Percentiles rank a stretch among this genome's conserved stretches.
Evolutionary conservation across 1,284 basidiomycete species (phyloP).

Genomic region (Vanrija sp.): DNA sequence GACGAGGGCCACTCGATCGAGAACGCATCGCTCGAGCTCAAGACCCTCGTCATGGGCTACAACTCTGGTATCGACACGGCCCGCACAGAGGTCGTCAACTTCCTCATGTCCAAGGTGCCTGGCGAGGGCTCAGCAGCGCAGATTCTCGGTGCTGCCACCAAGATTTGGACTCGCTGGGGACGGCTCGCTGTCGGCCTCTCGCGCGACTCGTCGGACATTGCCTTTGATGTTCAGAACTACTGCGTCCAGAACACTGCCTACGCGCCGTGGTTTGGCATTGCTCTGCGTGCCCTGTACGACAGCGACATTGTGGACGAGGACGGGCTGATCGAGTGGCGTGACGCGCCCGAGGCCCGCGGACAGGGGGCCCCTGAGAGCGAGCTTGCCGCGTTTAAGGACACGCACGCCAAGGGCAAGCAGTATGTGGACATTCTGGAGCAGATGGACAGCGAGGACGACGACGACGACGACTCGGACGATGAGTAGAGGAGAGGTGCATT

Average conservation of each 20-base stretch:
- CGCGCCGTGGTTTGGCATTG: slow-evolving; percentile 41
- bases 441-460: slow-evolving; percentile 45
- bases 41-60: slow-evolving; percentile 46
- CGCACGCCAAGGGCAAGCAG: slow-evolving; percentile 40
- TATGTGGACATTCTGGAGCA: slow-evolving; percentile 46
- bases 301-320: slow-evolving; percentile 46
- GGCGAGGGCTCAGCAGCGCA: slow-evolving; percentile 22
- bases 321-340: slow-evolving; percentile 48
- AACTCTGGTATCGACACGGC: slow-evolving; percentile 47
- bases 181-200: slow-evolving; percentile 29
- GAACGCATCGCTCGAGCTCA: slow-evolving; percentile 45
- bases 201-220: slow-evolving; percentile 32
- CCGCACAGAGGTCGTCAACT: slow-evolving; percentile 43
- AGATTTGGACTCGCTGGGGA: slow-evolving; percentile 43
- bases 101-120: slow-evolving; percentile 38
- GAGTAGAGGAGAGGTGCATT: slow-evolving; percentile 10
- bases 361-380: slow-evolving; percentile 37
- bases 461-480: slow-evolving; percentile 37
- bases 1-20: slow-evolving; percentile 46
- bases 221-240: slow-evolving; percentile 31
- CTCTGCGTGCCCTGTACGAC: slow-evolving; percentile 48
- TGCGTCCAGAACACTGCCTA: slow-evolving; percentile 14
- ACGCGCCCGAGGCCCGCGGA: slow-evolving; percentile 35
- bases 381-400: slow-evolving; percentile 30
- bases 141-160: slow-evolving; percentile 24